Conservation (phyloP, 2,329 filamentous ascomycete genomes). For the Ophidiomyces ophidiicola region DNA sequence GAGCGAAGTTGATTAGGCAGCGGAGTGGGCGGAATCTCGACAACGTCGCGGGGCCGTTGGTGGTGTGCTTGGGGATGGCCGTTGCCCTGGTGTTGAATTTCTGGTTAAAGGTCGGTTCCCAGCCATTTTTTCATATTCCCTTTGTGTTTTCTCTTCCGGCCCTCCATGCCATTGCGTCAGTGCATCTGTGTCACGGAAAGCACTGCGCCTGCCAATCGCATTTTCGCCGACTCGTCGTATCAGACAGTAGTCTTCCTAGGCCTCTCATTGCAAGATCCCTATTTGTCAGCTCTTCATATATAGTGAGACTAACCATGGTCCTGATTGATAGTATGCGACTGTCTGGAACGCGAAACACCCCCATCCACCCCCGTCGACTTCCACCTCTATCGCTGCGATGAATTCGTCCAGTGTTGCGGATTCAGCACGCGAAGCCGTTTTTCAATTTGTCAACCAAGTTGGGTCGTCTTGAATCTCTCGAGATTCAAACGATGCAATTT, state of each 20-base stretch:
- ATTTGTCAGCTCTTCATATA: no score
- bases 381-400: background rate
- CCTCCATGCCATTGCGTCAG: no score
- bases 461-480: conserved; percentile 4
- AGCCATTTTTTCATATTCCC: background rate
- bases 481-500: no score
- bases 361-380: background rate
- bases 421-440: background rate
- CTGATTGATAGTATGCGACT: conserved; percentile 6
- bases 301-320: background rate
- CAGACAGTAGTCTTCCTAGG: no score
- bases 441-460: conserved; percentile 7
- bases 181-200: no score
- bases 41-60: conserved; percentile 68
- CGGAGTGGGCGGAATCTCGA: conserved; percentile 90
- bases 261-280: no score
- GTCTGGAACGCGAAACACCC: conserved; percentile 6
- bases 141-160: no score
- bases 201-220: no score
- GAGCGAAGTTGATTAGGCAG: conserved; percentile 67
- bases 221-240: no score
- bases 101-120: conserved; percentile 52
- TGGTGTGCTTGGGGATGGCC: conserved; percentile 69
- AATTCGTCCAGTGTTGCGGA: background rate
- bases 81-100: conserved; percentile 77